A percentile compares a stretch with the other conserved stretches of the same genome.
phyloP scores from a whole-genome alignment of 2,329 filamentous ascomycete genomes.

The Penicillium sp. region DNA sequence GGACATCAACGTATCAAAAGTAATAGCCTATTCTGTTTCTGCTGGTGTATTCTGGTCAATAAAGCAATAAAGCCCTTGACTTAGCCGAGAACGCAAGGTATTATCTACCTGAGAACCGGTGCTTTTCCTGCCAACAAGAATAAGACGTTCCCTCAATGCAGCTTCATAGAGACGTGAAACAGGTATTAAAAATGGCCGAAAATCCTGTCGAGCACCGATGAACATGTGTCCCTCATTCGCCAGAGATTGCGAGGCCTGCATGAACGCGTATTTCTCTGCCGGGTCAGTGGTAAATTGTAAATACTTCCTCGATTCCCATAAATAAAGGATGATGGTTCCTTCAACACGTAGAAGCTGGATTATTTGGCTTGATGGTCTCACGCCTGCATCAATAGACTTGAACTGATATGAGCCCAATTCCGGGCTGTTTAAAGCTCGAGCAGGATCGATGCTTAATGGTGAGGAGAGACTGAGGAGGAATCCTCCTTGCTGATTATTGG shows the following conservation, averaged over 20 bases:
- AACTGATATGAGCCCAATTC: not conserved
- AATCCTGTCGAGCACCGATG: not conserved
- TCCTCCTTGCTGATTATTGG: not conserved
- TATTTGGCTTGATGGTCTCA: not conserved
- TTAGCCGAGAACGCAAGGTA: constrained; percentile 1
- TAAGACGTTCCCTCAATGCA: constrained; percentile 3
- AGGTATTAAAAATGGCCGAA: not conserved
- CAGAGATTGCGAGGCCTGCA: not conserved
- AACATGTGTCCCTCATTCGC: constrained; percentile 1
- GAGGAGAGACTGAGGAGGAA: not conserved
- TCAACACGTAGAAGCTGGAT: not conserved
- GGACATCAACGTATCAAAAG: constrained; percentile 1
- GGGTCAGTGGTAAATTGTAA: not conserved
- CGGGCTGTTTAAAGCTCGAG: not conserved
- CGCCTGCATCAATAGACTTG: not conserved
- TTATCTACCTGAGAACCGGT: not conserved
- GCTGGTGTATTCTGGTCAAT: constrained; percentile 2
- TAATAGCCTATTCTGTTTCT: constrained; percentile 1
- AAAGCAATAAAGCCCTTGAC: constrained; percentile 1
- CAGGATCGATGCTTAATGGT: not conserved
- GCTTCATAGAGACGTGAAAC: not conserved
- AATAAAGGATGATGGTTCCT: constrained; percentile 1
- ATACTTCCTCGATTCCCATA: constrained; percentile 3
- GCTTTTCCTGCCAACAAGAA: constrained; percentile 2
- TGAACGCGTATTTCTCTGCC: not conserved